A percentile compares a stretch with the other conserved stretches of the same genome.
Conservation (phyloP, 441 rosid species). For the Pelargonium australe region DNA sequence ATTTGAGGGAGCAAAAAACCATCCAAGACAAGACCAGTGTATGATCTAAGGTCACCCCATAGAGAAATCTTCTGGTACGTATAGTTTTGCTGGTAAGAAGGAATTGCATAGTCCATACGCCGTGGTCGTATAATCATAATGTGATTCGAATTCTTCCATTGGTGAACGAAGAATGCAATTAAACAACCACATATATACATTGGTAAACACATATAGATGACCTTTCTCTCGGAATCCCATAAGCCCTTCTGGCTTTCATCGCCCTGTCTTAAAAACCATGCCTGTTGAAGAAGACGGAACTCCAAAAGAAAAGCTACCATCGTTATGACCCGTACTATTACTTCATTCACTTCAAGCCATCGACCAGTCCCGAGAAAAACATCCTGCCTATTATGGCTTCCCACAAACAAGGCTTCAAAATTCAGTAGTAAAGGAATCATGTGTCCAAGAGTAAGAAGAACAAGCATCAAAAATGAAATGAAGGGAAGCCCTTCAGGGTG, state of each 20-base stretch:
- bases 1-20: constrained; percentile 79
- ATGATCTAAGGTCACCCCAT: constrained; percentile 63
- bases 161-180: constrained; percentile 54
- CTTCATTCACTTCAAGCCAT: constrained; percentile 85
- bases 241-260: constrained; percentile 30
- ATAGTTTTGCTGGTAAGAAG: constrained; percentile 11
- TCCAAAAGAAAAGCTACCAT: constrained; percentile 82
- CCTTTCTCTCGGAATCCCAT: constrained; percentile 70
- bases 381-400: constrained; percentile 39
- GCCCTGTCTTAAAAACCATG: constrained; percentile 56
- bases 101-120: constrained; percentile 12
- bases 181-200: constrained; percentile 57
- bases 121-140: constrained; percentile 23
- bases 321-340: constrained; percentile 67
- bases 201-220: constrained; percentile 45
- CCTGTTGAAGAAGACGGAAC: constrained; percentile 67
- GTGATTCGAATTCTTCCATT: constrained; percentile 34
- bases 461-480: constrained; percentile 60
- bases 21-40: constrained; percentile 73
- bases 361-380: constrained; percentile 60
- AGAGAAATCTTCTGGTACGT: constrained; percentile 36
- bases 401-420: constrained; percentile 63
- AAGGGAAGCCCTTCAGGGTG: constrained; percentile 62
- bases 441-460: constrained; percentile 60
- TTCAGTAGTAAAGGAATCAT: constrained; percentile 74